Conservation (phyloP, 352 stramenopile species). For the Aphanomyces euteiches region DNA sequence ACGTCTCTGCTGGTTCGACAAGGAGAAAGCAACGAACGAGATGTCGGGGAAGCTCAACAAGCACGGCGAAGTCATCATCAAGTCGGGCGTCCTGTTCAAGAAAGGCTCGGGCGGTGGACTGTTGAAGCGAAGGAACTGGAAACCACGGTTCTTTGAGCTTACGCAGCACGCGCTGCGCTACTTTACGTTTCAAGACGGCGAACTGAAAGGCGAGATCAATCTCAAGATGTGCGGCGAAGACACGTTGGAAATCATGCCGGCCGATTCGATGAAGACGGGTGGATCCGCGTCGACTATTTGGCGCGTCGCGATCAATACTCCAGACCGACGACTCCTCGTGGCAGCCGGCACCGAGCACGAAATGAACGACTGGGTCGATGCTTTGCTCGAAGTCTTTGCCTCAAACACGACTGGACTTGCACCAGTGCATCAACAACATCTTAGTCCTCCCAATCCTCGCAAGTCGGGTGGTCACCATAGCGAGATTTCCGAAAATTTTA, state of each 20-base stretch:
- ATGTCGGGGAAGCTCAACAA: background rate
- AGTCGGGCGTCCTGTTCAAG: constrained; percentile 49
- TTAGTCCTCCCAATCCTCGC: no score
- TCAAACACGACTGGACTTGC: background rate
- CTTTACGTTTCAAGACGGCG: constrained; percentile 43
- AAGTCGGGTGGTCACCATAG: no score
- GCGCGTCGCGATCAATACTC: constrained; percentile 69
- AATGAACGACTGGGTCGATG: constrained; percentile 81
- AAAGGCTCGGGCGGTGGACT: constrained; percentile 43
- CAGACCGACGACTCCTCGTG: constrained; percentile 57
- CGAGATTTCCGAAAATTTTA: no score
- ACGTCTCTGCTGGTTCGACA: no score
- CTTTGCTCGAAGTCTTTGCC: constrained; percentile 30
- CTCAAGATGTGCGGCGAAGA: constrained; percentile 39
- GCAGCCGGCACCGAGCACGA: constrained; percentile 71
- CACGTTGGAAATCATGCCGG: constrained; percentile 75
- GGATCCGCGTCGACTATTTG: constrained; percentile 70
- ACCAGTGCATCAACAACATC: no score
- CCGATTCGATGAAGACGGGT: constrained; percentile 50
- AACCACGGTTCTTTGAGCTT: constrained; percentile 52
- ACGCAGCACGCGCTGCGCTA: constrained; percentile 37
- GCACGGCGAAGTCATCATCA: constrained; percentile 9
- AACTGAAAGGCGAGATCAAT: constrained; percentile 40
- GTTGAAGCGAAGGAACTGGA: constrained; percentile 54
- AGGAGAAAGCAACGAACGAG: background rate